Evolutionary conservation across 2,329 filamentous ascomycete species (phyloP).

Genomic region (Claviceps citrina): DNA sequence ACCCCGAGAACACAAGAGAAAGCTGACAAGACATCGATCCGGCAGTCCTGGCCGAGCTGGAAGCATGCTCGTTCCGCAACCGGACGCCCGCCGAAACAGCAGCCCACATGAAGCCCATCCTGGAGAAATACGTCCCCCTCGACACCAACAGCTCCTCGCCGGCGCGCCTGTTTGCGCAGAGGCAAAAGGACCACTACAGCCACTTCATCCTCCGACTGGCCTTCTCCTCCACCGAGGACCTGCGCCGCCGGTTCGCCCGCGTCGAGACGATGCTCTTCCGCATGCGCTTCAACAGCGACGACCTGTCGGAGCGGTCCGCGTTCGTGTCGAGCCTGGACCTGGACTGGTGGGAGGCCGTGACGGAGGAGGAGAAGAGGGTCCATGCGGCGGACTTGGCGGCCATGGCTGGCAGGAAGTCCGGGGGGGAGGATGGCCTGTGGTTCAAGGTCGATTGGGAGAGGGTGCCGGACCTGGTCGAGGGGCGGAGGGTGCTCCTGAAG

Average conservation of each 20-base stretch:
- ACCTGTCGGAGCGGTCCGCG: slow-evolving; percentile 51
- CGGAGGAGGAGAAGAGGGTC: slow-evolving; percentile 59
- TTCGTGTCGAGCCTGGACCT: slow-evolving; percentile 69
- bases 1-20: neutral
- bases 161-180: slow-evolving; percentile 49
- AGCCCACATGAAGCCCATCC: slow-evolving; percentile 66
- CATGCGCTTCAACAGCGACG: slow-evolving; percentile 64
- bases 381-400: slow-evolving; percentile 47
- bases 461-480: slow-evolving; percentile 79
- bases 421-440: slow-evolving; percentile 64
- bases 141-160: slow-evolving; percentile 54
- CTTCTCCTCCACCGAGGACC: slow-evolving; percentile 80
- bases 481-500: slow-evolving; percentile 58
- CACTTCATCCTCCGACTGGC: slow-evolving; percentile 93
- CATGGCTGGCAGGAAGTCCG: slow-evolving; percentile 23
- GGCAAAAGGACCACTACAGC: slow-evolving; percentile 91
- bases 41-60: slow-evolving; percentile 68
- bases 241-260: slow-evolving; percentile 70
- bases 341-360: slow-evolving; percentile 80
- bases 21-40: slow-evolving; percentile 4
- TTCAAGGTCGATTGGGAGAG: slow-evolving; percentile 95
- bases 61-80: slow-evolving; percentile 92
- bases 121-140: slow-evolving; percentile 76
- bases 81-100: slow-evolving; percentile 68
- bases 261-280: slow-evolving; percentile 84